Percentiles rank a stretch among this genome's conserved stretches.
These are phyloP conservation scores for Kuraishia borneana DNA, from an alignment of 805 yeast species.

Conservation along the genomic window DNA sequence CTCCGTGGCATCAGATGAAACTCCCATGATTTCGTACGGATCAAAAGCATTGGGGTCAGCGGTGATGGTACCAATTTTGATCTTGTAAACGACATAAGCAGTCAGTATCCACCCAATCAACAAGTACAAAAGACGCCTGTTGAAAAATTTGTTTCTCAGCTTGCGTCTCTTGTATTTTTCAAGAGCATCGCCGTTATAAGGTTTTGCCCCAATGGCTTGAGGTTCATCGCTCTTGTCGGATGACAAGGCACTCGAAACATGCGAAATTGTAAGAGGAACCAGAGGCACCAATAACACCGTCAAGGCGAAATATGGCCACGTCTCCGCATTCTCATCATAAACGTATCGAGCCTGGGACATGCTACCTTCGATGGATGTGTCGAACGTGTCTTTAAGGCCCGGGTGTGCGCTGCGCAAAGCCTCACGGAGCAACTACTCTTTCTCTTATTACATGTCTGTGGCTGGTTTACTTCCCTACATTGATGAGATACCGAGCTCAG, in stretches of 20 bases:
- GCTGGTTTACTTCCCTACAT: neutral
- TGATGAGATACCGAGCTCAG: neutral
- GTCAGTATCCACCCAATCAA: constrained; percentile 54
- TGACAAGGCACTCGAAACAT: constrained; percentile 5
- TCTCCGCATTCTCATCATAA: constrained; percentile 82
- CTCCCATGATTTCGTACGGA: constrained; percentile 80
- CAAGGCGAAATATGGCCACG: constrained; percentile 85
- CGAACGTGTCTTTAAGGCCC: too few species aligned
- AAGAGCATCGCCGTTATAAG: constrained; percentile 21
- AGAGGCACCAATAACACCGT: constrained; percentile 60
- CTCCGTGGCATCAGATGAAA: constrained; percentile 57
- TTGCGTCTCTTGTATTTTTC: constrained; percentile 16
- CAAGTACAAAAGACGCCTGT: constrained; percentile 16
- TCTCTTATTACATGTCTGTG: too few species aligned
- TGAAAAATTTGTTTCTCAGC: constrained; percentile 21
- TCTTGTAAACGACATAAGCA: constrained; percentile 25
- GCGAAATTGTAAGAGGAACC: constrained; percentile 37
- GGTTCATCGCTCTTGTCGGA: constrained; percentile 1
- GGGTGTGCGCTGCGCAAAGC: too few species aligned
- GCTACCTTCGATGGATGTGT: neutral
- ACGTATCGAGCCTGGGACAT: constrained; percentile 52
- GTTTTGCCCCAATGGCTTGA: constrained; percentile 17
- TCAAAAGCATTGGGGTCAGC: constrained; percentile 45
- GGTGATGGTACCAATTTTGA: constrained; percentile 31
- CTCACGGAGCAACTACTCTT: too few species aligned